These are phyloP conservation scores for Collybia sordida DNA, from an alignment of 768 basidiomycete genomes.

Conservation along the genomic window DNA sequence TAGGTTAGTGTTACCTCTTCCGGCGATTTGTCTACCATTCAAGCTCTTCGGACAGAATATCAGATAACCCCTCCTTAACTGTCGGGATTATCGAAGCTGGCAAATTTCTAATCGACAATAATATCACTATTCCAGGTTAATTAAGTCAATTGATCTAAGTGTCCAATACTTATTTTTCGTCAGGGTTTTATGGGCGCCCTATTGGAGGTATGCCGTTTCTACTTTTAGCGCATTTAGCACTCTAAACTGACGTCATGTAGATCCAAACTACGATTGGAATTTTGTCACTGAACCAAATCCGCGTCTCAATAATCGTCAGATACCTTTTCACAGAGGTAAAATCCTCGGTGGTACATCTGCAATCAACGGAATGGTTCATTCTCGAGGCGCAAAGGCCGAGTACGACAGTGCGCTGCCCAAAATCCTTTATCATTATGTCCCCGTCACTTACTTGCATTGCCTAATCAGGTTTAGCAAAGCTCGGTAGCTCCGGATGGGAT, in stretches of 20 bases:
- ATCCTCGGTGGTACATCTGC: constrained; percentile 25
- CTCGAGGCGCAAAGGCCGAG: constrained; percentile 7
- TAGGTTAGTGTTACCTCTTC: too few relatives aligned
- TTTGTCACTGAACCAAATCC: constrained; percentile 23
- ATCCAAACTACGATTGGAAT: constrained; percentile 23
- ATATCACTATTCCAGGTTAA: too few relatives aligned
- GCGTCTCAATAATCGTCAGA: constrained; percentile 13
- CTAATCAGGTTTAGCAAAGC: too few relatives aligned
- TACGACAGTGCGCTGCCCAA: constrained; percentile 9
- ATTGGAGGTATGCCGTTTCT: background rate
- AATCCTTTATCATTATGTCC: too few relatives aligned
- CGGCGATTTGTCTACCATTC: too few relatives aligned
- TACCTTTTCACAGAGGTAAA: constrained; percentile 22
- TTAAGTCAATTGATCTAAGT: background rate
- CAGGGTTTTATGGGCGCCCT: constrained; percentile 4
- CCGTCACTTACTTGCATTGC: too few relatives aligned
- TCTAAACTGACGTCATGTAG: background rate
- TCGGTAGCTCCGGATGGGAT: too few relatives aligned
- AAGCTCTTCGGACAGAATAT: constrained; percentile 24
- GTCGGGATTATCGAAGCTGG: constrained; percentile 40
- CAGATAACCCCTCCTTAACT: constrained; percentile 29
- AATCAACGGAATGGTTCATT: constrained; percentile 9
- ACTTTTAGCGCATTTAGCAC: background rate
- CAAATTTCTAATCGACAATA: constrained; percentile 10
- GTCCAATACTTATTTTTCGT: background rate